Evolutionary conservation across 345 rosid species (phyloP).

Genomic region (Brassica napus): Da-Ae NC_063446.1:9466001-9466500

Average conservation of each 20-base stretch:
- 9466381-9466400: conserved; percentile 8
- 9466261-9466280: conserved; percentile 20
- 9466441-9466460: conserved; percentile 33
- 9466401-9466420: conserved; percentile 32
- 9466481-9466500: conserved; percentile 28
- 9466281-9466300: conserved; percentile 3
- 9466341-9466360: not conserved
- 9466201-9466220: not conserved
- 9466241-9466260: conserved; percentile 26
- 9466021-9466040: conserved; percentile 7
- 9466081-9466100: conserved; percentile 34
- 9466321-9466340: not conserved
- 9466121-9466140: conserved; percentile 29
- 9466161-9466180: conserved; percentile 26
- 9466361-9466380: not conserved
- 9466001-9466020: not conserved
- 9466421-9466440: conserved; percentile 37
- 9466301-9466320: conserved; percentile 9
- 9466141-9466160: conserved; percentile 32
- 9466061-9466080: conserved; percentile 32
- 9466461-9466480: conserved; percentile 28
- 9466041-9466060: conserved; percentile 16
- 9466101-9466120: conserved; percentile 19
- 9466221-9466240: conserved; percentile 31
- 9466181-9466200: conserved; percentile 30